phyloP scores from a whole-genome alignment of 139 green algal species.

The Tetradesmus lagerheimii region DNA sequence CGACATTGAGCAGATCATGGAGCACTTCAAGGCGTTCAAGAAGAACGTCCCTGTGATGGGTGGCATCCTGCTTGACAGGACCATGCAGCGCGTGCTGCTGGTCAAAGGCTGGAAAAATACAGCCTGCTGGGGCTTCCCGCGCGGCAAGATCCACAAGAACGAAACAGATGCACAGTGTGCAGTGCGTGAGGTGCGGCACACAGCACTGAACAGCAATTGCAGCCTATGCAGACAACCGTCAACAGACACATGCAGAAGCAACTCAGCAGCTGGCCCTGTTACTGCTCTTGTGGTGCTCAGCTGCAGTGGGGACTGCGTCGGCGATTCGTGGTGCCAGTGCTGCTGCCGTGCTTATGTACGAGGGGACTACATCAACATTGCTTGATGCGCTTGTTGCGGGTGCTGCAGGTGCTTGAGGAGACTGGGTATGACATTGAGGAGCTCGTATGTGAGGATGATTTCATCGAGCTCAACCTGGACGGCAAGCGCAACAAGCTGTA shows the following conservation, averaged over 20 bases:
- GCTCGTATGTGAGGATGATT: conserved; percentile 65
- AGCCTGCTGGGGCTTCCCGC: conserved; percentile 93
- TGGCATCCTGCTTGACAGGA: conserved; percentile 89
- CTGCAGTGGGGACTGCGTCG: not conserved
- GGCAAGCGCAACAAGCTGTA: conserved; percentile 80
- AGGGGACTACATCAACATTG: not conserved
- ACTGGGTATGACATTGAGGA: conserved; percentile 77
- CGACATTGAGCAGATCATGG: conserved; percentile 80
- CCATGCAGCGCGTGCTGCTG: conserved; percentile 87
- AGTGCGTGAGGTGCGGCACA: conserved; percentile 80
- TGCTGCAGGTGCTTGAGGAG: conserved; percentile 82
- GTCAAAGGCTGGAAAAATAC: conserved; percentile 85
- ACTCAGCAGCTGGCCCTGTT: too few species aligned
- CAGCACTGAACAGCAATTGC: not conserved
- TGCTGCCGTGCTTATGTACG: not conserved
- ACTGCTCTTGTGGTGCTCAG: too few species aligned
- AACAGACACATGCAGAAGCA: not conserved
- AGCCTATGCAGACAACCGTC: not conserved
- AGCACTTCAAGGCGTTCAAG: conserved; percentile 93
- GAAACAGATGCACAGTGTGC: conserved; percentile 89
- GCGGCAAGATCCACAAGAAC: conserved; percentile 90
- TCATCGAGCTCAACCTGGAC: conserved; percentile 70
- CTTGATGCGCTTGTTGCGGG: not conserved
- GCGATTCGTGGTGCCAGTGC: too few species aligned
- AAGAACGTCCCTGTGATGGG: conserved; percentile 85